phyloP scores from a whole-genome alignment of 2,329 filamentous ascomycete genomes.

The Cladophialophora immunda region DNA sequence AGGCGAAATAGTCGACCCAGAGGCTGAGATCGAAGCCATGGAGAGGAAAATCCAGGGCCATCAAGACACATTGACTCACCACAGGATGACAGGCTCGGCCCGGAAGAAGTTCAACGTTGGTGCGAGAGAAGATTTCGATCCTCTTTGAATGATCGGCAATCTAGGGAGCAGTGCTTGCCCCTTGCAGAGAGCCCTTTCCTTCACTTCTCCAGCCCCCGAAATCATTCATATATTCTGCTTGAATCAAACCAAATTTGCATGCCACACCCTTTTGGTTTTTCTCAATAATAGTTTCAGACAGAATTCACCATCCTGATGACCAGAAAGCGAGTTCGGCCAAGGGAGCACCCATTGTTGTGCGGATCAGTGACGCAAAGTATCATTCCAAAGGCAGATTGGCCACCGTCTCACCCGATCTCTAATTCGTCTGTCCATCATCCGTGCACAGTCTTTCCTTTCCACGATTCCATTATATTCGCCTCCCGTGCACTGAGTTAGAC shows the following conservation, averaged over 20 bases:
- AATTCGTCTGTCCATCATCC: conserved; percentile 9
- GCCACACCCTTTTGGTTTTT: conserved; percentile 14
- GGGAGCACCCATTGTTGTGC: not conserved
- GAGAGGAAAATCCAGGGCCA: conserved; percentile 93
- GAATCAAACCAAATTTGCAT: conserved; percentile 11
- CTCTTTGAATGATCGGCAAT: conserved; percentile 23
- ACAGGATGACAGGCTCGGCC: conserved; percentile 80
- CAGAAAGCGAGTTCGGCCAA: not conserved
- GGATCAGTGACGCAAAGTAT: conserved; percentile 12
- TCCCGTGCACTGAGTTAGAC: conserved; percentile 12
- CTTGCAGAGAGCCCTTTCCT: conserved; percentile 30
- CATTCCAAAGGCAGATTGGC: conserved; percentile 31
- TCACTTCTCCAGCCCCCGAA: conserved; percentile 5
- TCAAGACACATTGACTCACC: conserved; percentile 87
- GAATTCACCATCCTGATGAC: not conserved
- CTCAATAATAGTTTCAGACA: conserved; percentile 25
- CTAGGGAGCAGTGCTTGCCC: conserved; percentile 22
- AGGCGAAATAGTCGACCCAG: conserved; percentile 86
- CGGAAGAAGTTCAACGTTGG: conserved; percentile 87
- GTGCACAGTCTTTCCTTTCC: conserved; percentile 7
- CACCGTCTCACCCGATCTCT: conserved; percentile 6
- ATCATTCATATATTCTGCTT: conserved; percentile 12
- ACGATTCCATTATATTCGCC: conserved; percentile 10
- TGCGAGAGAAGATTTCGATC: conserved; percentile 69
- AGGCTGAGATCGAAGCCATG: conserved; percentile 97